Base-by-base conservation (phyloP, 1,284 basidiomycete genomes). In the Papiliotrema laurentii region DNA sequence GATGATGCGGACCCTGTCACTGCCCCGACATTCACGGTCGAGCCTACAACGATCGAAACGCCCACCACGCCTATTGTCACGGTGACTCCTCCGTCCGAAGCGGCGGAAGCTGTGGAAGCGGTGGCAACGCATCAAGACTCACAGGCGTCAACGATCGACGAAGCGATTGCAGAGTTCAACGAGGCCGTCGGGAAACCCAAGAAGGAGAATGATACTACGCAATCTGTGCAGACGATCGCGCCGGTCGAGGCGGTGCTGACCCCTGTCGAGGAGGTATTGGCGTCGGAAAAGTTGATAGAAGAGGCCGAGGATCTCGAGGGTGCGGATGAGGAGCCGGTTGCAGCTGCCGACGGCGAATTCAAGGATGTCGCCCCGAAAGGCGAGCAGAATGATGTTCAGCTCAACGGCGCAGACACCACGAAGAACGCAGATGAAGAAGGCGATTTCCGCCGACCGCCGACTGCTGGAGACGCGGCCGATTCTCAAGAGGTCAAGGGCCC, bases 101-200 rank as follows among this genome's bases (percentile, higher is more conserved):
- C 37, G 2, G n/a, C 45, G 2, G 50, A 41, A 14, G 11, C 34
- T 6, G 21, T 44, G 25, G 45, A 25, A 18, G 37, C 27, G 22
- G 49, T 16, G 1, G 43, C 22, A 33, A 26, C 2, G 26, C 22
- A 19, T 18, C 38, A 41, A 22, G 27, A 27, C 30, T n/a, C 14
- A n/a, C 43, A 36, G 35, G 63, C 63, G 2, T 46, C 48, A 2
- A 62, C 63, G 4, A 64, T 67, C 47, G 65, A 67, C 28, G 63
- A 67, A 47, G 63, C 65, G 5, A 54, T 65, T 18, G 56, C 56
- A 19, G 50, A 65, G 34, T 65, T 65, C 45, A 54, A 61, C 18
- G 51, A 53, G 2, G 63, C 59, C 3, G 58, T 64, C 21, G 47
- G 39, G 22, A 34, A 43, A 5, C 36, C 43, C 14, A 37, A 26